Percentiles rank a stretch among this genome's conserved stretches.
These are phyloP conservation scores for Camellia oleifera DNA, from an alignment of 179 eudicot species.

Conservation along the genomic window DNA sequence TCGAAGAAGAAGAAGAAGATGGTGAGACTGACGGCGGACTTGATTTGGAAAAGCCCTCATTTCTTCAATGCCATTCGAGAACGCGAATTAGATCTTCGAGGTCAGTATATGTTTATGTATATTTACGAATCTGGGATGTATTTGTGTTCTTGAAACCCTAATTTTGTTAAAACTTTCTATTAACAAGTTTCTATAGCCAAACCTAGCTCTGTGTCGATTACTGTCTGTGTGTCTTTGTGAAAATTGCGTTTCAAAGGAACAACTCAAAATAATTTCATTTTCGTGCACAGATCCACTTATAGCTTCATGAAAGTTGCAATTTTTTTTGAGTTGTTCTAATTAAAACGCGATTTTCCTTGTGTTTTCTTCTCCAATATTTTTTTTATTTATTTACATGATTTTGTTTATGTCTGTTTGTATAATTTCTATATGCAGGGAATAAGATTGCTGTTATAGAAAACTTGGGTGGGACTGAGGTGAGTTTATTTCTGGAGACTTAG, in stretches of 20 bases:
- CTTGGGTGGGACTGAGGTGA: slow-evolving; percentile 93
- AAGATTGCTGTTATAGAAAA: slow-evolving; percentile 90
- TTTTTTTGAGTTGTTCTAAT: not conserved
- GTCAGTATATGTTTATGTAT: slow-evolving; percentile 26
- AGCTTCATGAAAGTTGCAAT: no score
- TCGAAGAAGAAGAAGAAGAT: slow-evolving; percentile 29
- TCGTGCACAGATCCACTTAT: no score
- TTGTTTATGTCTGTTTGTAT: not conserved
- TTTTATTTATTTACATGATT: not conserved
- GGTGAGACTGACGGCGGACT: slow-evolving; percentile 89
- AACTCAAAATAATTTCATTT: no score
- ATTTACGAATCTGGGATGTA: not conserved
- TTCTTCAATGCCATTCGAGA: slow-evolving; percentile 89
- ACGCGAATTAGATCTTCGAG: slow-evolving; percentile 97
- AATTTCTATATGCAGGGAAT: slow-evolving; percentile 45
- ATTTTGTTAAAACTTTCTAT: not conserved
- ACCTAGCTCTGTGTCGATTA: not conserved
- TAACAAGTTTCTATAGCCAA: not conserved
- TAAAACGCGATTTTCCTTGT: no score
- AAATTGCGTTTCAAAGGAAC: not conserved
- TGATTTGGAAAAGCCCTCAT: slow-evolving; percentile 98
- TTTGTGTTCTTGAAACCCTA: not conserved
- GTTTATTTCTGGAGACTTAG: not conserved
- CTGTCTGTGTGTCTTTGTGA: not conserved
- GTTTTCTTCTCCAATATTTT: not conserved